A percentile compares a stretch with the other conserved stretches of the same genome.
Conservation (phyloP, 2,329 filamentous ascomycete genomes). For the Fusarium sp. region DNA sequence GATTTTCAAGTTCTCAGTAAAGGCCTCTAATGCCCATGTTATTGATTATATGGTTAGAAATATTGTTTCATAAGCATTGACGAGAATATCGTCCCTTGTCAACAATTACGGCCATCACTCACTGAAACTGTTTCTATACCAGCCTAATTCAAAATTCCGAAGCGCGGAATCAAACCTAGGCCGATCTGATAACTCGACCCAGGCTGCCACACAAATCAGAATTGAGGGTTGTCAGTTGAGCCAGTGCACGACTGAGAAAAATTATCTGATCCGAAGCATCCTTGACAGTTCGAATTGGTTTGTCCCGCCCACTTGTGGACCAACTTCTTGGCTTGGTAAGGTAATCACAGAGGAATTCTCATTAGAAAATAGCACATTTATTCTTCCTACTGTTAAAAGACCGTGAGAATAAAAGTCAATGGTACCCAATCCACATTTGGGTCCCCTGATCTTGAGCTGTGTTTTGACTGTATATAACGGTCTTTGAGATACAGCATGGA, state of each 20-base stretch:
- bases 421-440: not conserved
- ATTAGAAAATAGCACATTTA: not conserved
- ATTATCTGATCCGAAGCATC: constrained; percentile 53
- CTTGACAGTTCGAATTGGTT: constrained; percentile 4
- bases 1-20: constrained; percentile 20
- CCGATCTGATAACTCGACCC: constrained; percentile 31
- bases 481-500: not conserved
- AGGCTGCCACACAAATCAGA: not conserved
- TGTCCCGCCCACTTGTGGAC: constrained; percentile 5
- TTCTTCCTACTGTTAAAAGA: not conserved
- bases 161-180: not conserved
- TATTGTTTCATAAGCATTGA: not conserved
- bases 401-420: too few relatives aligned
- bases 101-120: not conserved
- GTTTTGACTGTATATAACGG: not conserved
- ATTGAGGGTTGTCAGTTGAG: not conserved
- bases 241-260: constrained; percentile 26
- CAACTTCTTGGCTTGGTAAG: not conserved
- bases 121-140: not conserved
- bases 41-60: not conserved
- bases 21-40: not conserved
- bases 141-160: not conserved
- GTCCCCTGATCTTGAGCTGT: not conserved
- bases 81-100: not conserved
- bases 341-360: not conserved